A percentile compares a stretch with the other conserved stretches of the same genome.
Conservation (phyloP, 2,329 filamentous ascomycete species). For the Emmonsiellopsis sp. region DNA sequence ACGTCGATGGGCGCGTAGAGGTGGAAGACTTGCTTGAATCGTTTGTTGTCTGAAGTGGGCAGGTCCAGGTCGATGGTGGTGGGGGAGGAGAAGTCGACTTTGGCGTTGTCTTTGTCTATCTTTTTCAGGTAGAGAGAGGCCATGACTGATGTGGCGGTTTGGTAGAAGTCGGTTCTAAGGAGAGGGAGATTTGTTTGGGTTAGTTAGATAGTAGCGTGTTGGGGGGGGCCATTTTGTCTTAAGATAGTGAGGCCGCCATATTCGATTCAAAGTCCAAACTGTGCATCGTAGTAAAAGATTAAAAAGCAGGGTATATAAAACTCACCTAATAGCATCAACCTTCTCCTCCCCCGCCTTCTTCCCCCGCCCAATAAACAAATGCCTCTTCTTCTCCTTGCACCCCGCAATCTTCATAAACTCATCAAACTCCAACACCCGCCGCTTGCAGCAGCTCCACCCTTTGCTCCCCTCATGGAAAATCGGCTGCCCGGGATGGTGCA, state of each 20-base stretch:
- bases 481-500: slow-evolving; percentile 79
- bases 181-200: not conserved
- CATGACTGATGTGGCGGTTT: slow-evolving; percentile 75
- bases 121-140: slow-evolving; percentile 95
- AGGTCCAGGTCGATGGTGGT: slow-evolving; percentile 65
- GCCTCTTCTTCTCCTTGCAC: slow-evolving; percentile 69
- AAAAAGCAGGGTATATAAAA: slow-evolving; percentile 7
- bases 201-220: not conserved
- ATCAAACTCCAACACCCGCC: slow-evolving; percentile 90
- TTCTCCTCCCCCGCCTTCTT: slow-evolving; percentile 64
- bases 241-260: not conserved
- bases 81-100: slow-evolving; percentile 55
- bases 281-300: not conserved
- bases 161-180: slow-evolving; percentile 79
- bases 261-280: slow-evolving; percentile 1
- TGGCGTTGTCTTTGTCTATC: slow-evolving; percentile 73
- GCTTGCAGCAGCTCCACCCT: slow-evolving; percentile 94
- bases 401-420: slow-evolving; percentile 95
- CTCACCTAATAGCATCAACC: slow-evolving; percentile 65
- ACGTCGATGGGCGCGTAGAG: slow-evolving; percentile 70
- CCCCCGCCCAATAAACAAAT: slow-evolving; percentile 71
- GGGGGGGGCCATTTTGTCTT: not conserved
- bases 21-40: slow-evolving; percentile 63
- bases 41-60: slow-evolving; percentile 76
- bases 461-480: slow-evolving; percentile 98